These are phyloP conservation scores for Bothriochloa decipiens DNA, from an alignment of 176 grass and related monocot genomes.

Conservation along the genomic window DNA sequence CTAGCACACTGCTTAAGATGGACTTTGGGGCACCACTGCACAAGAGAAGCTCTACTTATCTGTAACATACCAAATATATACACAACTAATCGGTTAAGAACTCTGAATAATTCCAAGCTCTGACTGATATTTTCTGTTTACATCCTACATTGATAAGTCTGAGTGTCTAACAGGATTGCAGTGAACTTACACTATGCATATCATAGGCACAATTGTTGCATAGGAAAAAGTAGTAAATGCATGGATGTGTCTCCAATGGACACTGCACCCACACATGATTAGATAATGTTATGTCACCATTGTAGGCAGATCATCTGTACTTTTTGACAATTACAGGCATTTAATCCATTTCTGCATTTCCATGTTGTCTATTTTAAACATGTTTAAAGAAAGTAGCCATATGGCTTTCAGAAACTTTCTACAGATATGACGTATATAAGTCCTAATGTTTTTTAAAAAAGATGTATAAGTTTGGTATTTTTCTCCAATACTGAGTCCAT, in stretches of 20 bases:
- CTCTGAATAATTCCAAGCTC: background rate
- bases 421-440: background rate
- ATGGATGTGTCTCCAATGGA: background rate
- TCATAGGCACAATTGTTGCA: constrained; percentile 30
- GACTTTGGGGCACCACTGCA: background rate
- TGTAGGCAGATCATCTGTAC: constrained; percentile 24
- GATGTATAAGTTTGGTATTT: background rate
- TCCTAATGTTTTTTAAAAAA: too few species aligned
- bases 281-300: constrained; percentile 27
- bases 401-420: background rate
- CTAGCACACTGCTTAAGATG: background rate
- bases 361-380: constrained; percentile 5
- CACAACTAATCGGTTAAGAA: background rate
- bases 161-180: background rate
- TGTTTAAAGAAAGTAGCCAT: background rate
- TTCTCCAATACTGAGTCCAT: background rate
- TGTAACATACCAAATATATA: background rate
- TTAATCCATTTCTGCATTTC: constrained; percentile 20
- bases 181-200: background rate
- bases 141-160: background rate
- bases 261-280: background rate
- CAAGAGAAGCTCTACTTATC: background rate
- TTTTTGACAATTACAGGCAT: constrained; percentile 31
- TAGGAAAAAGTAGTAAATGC: constrained; percentile 18
- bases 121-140: background rate